Base-by-base conservation (phyloP, 345 rosid species). In the Adansonia digitata region DNA sequence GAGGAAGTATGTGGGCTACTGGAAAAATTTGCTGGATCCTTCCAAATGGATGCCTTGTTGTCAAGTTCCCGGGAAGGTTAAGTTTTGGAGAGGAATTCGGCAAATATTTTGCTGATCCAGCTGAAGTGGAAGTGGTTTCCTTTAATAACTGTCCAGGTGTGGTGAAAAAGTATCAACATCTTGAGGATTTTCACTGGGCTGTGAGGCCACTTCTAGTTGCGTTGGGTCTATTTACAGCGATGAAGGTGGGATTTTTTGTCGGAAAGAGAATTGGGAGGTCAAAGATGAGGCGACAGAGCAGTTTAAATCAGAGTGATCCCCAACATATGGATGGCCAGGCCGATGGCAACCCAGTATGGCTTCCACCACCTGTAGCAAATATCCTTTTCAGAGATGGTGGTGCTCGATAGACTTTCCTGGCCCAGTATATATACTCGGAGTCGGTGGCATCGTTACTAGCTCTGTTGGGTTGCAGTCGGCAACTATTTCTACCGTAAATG, bases 151-250 rank as follows among this genome's bases (percentile, higher is more conserved):
- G 89, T 79, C 81, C 79, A 1, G 98, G 98, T 39, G 75, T 91
- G 18, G 81, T 86, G 63, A 77, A 86, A 63, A 93, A 91, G 62
- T 95, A 89, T 78, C 87, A 91, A 75, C 99, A 95, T 83, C 90
- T 95, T 2, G 98, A 95, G 86, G 97, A 95, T 80, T 84, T 89
- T 65, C 99, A 93, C 79, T 95, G 98, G 99, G 88, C 88, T 22
- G 93, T 93, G 55, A 93, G 98, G 79, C 99, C 98, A 11, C 80
- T 91, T 62, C 77, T 93, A 66, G 82, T 91, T 72, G 92, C 92
- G 0, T 66, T 89, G 66, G 90, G 96, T 65, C 72, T 95, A 2
- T 84, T 95, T 60, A 84, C 96, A 31, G 88, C 90, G 1, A 75
- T 89, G 86, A 90, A 84, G 86, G 34, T 90, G 4, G 98, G 97